Evolutionary conservation across 495 filamentous ascomycete species (phyloP).

Genomic region (Talaromyces thailandensis): DNA sequence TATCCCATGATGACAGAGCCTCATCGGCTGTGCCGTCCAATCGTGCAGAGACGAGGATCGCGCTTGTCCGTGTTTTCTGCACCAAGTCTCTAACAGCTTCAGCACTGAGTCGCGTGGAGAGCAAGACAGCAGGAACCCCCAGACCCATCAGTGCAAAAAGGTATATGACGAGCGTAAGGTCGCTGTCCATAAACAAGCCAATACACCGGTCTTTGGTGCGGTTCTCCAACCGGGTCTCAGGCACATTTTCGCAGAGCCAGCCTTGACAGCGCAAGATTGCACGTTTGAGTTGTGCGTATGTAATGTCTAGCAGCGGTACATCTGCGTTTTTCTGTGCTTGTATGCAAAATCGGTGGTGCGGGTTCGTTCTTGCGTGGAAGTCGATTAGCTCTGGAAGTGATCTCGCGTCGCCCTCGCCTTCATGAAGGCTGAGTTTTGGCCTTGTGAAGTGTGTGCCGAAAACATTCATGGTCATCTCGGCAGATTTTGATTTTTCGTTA

Average conservation of each 20-base stretch:
- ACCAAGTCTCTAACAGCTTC: conserved; percentile 17
- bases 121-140: conserved; percentile 13
- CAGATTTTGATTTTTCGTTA: too few species aligned
- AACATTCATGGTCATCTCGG: too few species aligned
- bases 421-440: too few species aligned
- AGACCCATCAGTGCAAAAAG: conserved; percentile 18
- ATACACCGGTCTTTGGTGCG: conserved; percentile 15
- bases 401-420: too few species aligned
- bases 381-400: conserved; percentile 11
- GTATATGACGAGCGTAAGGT: conserved; percentile 20
- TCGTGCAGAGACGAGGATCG: conserved; percentile 15
- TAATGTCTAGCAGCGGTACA: not conserved
- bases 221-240: conserved; percentile 3
- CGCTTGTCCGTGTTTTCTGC: conserved; percentile 11
- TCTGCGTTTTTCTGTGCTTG: conserved; percentile 12
- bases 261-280: conserved; percentile 6
- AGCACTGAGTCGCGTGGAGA: conserved; percentile 21
- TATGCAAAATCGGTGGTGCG: conserved; percentile 14
- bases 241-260: not conserved
- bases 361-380: conserved; percentile 16
- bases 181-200: conserved; percentile 25
- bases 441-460: too few species aligned
- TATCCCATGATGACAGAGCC: not conserved
- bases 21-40: conserved; percentile 5
- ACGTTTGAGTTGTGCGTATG: conserved; percentile 7